A percentile compares a stretch with the other conserved stretches of the same genome.
Evolutionary conservation across 768 basidiomycete genomes (phyloP).

Genomic region (Pulveroboletus sp.): DNA sequence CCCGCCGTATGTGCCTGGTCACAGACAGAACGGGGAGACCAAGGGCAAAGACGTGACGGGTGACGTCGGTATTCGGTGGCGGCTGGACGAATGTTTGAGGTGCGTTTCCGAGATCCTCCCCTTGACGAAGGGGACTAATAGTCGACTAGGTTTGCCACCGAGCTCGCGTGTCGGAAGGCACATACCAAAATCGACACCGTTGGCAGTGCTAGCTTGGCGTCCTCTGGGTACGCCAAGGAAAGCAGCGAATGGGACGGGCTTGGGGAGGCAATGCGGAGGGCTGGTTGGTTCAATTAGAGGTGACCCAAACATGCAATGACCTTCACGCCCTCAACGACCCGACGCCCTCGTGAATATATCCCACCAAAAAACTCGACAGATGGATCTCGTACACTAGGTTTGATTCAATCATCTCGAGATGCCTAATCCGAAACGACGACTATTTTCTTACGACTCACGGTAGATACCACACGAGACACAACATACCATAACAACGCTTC

Average conservation of each 20-base stretch:
- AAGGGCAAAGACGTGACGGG: constrained; percentile 36
- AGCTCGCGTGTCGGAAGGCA: constrained; percentile 74
- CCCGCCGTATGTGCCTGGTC: constrained; percentile 62
- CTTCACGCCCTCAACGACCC: background rate
- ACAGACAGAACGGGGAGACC: constrained; percentile 10
- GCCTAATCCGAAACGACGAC: background rate
- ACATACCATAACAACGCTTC: background rate
- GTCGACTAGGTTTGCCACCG: constrained; percentile 68
- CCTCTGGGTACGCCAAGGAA: constrained; percentile 27
- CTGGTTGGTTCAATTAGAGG: constrained; percentile 66
- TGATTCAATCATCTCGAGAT: background rate
- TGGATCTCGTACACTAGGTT: background rate
- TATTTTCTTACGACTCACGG: no score
- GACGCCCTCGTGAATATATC: constrained; percentile 4
- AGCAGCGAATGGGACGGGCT: constrained; percentile 62
- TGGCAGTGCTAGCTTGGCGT: constrained; percentile 2
- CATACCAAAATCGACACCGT: constrained; percentile 4
- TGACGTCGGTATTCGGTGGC: constrained; percentile 53
- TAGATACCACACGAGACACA: constrained; percentile 6
- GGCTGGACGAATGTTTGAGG: constrained; percentile 79
- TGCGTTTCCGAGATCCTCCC: constrained; percentile 26
- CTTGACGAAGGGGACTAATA: background rate
- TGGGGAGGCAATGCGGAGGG: constrained; percentile 66
- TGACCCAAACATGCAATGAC: constrained; percentile 3
- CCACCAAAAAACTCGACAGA: background rate